phyloP scores from a whole-genome alignment of 2,329 filamentous ascomycete genomes.

The Thyridium curvatum region DNA sequence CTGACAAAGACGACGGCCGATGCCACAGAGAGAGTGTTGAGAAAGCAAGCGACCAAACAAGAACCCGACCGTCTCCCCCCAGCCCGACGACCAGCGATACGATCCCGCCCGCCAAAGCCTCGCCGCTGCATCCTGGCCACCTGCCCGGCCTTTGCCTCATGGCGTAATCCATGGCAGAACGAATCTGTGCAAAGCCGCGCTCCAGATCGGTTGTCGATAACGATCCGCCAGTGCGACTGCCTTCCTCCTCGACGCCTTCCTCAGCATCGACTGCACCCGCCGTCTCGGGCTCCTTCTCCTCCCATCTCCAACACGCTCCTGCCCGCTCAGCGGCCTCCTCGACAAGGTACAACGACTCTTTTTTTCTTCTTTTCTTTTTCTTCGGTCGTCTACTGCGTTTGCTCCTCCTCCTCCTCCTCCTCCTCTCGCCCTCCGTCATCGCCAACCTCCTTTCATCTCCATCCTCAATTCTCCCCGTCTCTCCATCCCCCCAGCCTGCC shows the following conservation, averaged over 20 bases:
- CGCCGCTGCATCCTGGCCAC: conserved; percentile 6
- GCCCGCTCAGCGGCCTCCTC: too few species aligned
- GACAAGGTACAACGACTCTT: too few species aligned
- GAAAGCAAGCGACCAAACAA: background rate
- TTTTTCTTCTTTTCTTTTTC: too few species aligned
- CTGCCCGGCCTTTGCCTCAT: conserved; percentile 40
- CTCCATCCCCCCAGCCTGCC: background rate
- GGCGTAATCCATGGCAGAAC: conserved; percentile 66
- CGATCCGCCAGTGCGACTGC: conserved; percentile 44
- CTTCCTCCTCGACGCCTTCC: conserved; percentile 26
- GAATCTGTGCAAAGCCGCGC: conserved; percentile 45
- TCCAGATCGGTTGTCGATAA: conserved; percentile 48
- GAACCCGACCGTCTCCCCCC: background rate
- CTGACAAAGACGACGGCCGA: too few species aligned
- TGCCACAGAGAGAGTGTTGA: too few species aligned
- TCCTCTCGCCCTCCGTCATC: conserved; percentile 1
- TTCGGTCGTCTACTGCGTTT: too few species aligned
- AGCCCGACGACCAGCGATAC: background rate
- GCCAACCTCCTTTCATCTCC: background rate
- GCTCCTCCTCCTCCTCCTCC: background rate
- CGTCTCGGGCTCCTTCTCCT: conserved; percentile 8
- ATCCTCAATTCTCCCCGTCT: background rate
- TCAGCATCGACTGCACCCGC: conserved; percentile 13
- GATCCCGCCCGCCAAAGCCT: conserved; percentile 6
- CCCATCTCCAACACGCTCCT: conserved; percentile 2